Base-by-base conservation (phyloP, 2,329 filamentous ascomycete species). In the Juglanconis sp. region DNA sequence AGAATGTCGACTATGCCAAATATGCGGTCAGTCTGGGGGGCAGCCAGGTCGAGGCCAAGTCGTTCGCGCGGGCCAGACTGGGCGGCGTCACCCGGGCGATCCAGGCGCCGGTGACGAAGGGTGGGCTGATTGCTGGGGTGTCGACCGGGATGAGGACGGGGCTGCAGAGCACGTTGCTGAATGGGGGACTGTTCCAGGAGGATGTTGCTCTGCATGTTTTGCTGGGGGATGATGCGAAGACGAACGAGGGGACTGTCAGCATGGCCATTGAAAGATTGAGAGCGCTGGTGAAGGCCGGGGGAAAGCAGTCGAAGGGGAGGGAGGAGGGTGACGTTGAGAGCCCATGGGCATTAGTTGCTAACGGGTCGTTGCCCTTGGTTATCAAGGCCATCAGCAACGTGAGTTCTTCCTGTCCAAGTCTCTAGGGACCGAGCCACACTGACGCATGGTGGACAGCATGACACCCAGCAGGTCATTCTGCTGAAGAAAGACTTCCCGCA, bases 61-160 rank as follows among this genome's bases (percentile, higher is more conserved):
- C 67, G 1, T 78, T 80, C 62, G 68, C 66, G 1, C 69, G 77
- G 31, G 77, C 78, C 10, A 71, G 73, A 32, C 68, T 79, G 17
- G 77, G 74, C 15, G 79, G 79, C 17, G 71, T 80, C 17, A 81
- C 77, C 4, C 70, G 71, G 53, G 75, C 76, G 1, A 68, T 81
- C 9, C 76, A 77, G 2, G 67, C 75, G 5, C 78, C 77, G 2
- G 32, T 70, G 5, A 54, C 63, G 31, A 61, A 64, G 32, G 68
- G 61, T 31, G 73, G 66, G 9, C 73, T 75, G 24, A 64, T 74
- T 5, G 68, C 67, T 5, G 79, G 78, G 15, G 73, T 81, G n/a
- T 79, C 75, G 60, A 72, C 71, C 0, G 76, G 74, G 5, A 71
- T 80, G 63, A 68, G 70, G 49, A 77, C 75, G 4, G 70, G 72